Evolutionary conservation across 2,329 filamentous ascomycete genomes (phyloP).

Genomic region (Parasarocladium wereldwijsianum): DNA sequence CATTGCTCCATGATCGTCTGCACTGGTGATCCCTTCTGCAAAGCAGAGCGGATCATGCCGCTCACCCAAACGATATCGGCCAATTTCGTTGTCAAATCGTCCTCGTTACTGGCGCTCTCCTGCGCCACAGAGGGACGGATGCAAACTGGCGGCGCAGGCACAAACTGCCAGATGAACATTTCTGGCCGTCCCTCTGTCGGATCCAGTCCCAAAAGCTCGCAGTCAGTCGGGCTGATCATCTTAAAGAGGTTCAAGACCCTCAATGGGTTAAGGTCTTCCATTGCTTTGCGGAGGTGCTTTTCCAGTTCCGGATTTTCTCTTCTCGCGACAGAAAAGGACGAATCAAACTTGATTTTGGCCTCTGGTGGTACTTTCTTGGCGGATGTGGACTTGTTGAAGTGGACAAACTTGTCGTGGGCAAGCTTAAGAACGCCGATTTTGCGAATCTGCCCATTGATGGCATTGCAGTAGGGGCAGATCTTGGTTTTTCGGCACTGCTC

Average conservation of each 20-base stretch:
- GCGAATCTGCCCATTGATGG: conserved; percentile 79
- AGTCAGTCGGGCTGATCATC: conserved; percentile 70
- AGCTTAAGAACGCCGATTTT: conserved; percentile 90
- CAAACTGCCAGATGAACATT: conserved; percentile 94
- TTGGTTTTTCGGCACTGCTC: conserved; percentile 82
- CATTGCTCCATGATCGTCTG: conserved; percentile 94
- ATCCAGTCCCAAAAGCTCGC: conserved; percentile 80
- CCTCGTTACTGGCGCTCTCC: conserved; percentile 85
- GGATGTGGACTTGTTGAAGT: conserved; percentile 79
- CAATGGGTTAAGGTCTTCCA: conserved; percentile 87
- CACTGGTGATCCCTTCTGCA: conserved; percentile 72
- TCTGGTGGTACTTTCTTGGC: conserved; percentile 69
- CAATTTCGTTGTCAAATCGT: conserved; percentile 93
- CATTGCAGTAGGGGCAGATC: conserved; percentile 64
- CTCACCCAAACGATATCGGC: conserved; percentile 92
- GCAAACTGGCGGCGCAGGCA: conserved; percentile 86
- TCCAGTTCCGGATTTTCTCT: conserved; percentile 70
- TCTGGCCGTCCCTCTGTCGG: conserved; percentile 79
- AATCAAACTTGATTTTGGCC: conserved; percentile 73
- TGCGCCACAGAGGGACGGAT: conserved; percentile 90
- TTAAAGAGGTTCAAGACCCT: conserved; percentile 85
- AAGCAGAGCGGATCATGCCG: conserved; percentile 66
- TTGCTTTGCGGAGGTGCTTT: conserved; percentile 79
- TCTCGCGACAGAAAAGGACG: conserved; percentile 69
- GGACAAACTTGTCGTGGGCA: conserved; percentile 79